Evolutionary conservation across 257 asterid species (phyloP), one percentile per base, ranked within the genome.

Genomic region (Penstemon barbatus): DNA sequence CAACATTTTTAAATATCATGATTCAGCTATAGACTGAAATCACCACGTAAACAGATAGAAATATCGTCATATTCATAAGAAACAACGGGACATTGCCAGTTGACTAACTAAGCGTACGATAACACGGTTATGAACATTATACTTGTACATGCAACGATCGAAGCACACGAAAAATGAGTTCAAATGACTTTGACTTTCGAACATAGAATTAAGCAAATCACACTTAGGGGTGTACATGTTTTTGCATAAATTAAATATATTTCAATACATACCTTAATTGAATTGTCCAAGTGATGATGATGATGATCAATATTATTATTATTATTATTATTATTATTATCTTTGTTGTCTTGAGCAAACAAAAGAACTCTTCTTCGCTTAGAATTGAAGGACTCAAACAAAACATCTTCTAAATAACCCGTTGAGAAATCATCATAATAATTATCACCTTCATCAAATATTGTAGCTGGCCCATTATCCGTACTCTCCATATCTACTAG

Each of bases 381-480:
- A 5, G 97, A 80, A 61, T 68, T 85, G 75, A 86, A 25, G 33
- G 33, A 92, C 49, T 86, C 82, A 63, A 90, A 84, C 72, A 92
- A 73, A 50, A 89, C 98, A 83, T 92, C 98, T 80, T 92, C 80
- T n/a, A 92, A 79, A 77, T 92, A 92, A 0, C 98, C 98, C 4
- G 90, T 82, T 4, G 96, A 89, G 48, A 74, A 76, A 56, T 78
- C 86, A 37, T 74, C 38, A 61, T 82, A 81, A 36, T 77, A 7
- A 3, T 18, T 43, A 15, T 41, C 63, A 33, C 12, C 51, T 6
- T 25, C 52, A 66, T 42, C 15, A 4, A 25, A 40, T 3, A 45
- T 44, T 25, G 68, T 9, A 15, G 60, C 38, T 55, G 60, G 60
- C 0, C 39, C 49, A 18, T 4, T 53, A 52, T 33, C 3, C 11